Percentiles rank a stretch among this genome's conserved stretches.
Evolutionary conservation across 2,329 filamentous ascomycete species (phyloP).

Genomic region (Coleophoma crateriformis): DNA sequence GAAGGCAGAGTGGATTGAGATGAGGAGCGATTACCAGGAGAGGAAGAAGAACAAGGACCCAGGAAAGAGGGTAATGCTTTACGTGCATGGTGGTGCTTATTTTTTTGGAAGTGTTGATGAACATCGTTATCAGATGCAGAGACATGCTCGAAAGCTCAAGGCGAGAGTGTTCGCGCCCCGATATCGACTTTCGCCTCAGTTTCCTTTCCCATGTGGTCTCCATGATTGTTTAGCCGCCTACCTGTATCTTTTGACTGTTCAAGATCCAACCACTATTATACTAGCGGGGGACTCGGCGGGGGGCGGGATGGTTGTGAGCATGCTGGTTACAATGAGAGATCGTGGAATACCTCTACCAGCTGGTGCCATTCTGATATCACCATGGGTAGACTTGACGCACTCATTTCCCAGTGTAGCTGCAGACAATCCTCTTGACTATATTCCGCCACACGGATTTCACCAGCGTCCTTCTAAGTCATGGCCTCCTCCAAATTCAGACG

Average conservation of each 20-base stretch:
- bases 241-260: conserved; percentile 69
- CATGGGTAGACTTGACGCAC: conserved; percentile 94
- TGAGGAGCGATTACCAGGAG: conserved; percentile 74
- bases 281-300: conserved; percentile 91
- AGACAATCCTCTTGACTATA: conserved; percentile 75
- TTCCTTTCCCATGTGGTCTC: conserved; percentile 89
- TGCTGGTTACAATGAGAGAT: conserved; percentile 78
- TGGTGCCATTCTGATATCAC: conserved; percentile 84
- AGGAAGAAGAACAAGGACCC: conserved; percentile 56
- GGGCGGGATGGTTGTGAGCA: conserved; percentile 78
- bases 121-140: conserved; percentile 96
- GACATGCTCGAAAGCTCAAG: conserved; percentile 90
- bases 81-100: conserved; percentile 91
- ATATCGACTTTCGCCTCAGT: conserved; percentile 88
- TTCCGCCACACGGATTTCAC: conserved; percentile 81
- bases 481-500: conserved; percentile 83
- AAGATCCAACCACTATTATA: conserved; percentile 77
- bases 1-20: conserved; percentile 93
- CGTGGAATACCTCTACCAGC: conserved; percentile 79
- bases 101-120: conserved; percentile 95
- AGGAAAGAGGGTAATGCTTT: conserved; percentile 78
- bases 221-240: conserved; percentile 89
- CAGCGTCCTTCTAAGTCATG: conserved; percentile 86
- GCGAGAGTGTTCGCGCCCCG: conserved; percentile 81
- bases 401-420: conserved; percentile 86